phyloP scores from a whole-genome alignment of 176 grass and related monocot species.

The Zoysia pacifica region DNA sequence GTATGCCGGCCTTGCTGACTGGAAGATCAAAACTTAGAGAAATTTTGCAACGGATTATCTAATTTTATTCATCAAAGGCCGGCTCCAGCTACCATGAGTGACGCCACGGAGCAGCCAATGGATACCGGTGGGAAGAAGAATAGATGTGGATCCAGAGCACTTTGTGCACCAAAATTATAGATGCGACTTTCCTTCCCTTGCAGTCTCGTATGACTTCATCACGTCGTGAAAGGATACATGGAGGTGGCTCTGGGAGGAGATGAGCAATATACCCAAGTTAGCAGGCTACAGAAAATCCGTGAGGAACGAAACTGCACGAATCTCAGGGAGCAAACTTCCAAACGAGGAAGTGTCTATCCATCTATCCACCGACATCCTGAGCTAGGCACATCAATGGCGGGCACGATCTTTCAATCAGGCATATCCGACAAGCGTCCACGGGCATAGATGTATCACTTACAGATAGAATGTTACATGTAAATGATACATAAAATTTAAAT shows the following conservation, averaged over 20 bases:
- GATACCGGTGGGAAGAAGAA: not conserved
- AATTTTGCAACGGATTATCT: not conserved
- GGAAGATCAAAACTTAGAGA: not conserved
- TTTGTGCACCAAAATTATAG: not conserved
- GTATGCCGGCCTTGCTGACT: not conserved
- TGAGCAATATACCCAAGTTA: too few relatives aligned
- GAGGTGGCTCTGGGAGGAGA: too few relatives aligned
- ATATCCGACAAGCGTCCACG: slow-evolving; percentile 36
- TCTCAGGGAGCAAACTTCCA: slow-evolving; percentile 17
- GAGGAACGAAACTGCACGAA: not conserved
- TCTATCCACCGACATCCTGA: not conserved
- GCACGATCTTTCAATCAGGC: slow-evolving; percentile 21
- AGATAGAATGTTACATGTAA: too few relatives aligned
- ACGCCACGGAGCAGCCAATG: not conserved
- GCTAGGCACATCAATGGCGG: slow-evolving; percentile 16
- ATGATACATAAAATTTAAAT: too few relatives aligned
- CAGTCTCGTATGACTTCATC: too few relatives aligned
- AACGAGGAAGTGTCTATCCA: slow-evolving; percentile 33
- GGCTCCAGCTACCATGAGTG: not conserved
- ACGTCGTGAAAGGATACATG: too few relatives aligned
- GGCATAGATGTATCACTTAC: not conserved
- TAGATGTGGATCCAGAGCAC: not conserved
- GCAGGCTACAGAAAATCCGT: slow-evolving; percentile 11
- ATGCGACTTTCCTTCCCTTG: too few relatives aligned
- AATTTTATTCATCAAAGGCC: not conserved